A percentile compares a stretch with the other conserved stretches of the same genome.
phyloP scores from a whole-genome alignment of 768 basidiomycete genomes.

The Lactarius sanguifluus region DNA sequence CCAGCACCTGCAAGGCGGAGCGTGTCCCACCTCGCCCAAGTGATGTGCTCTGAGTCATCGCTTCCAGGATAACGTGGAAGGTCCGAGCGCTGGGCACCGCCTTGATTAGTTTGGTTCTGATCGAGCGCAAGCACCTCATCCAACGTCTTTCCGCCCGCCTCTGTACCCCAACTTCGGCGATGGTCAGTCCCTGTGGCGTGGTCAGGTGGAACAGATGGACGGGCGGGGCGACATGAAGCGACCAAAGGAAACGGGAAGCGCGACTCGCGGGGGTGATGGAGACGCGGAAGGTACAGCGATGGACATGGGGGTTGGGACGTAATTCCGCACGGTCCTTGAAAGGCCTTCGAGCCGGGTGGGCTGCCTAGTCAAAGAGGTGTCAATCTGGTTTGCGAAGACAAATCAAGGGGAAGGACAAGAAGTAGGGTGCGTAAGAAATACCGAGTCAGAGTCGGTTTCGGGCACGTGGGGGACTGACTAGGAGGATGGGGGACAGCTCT shows the following conservation, averaged over 20 bases:
- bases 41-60: slow-evolving; percentile 38
- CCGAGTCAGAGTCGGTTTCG: slow-evolving; percentile 3
- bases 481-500: background rate
- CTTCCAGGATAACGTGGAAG: slow-evolving; percentile 35
- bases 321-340: slow-evolving; percentile 53
- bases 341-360: slow-evolving; percentile 52
- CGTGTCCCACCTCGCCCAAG: slow-evolving; percentile 49
- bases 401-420: slow-evolving; percentile 2
- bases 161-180: slow-evolving; percentile 25
- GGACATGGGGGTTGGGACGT: slow-evolving; percentile 53
- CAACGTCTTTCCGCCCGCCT: slow-evolving; percentile 23
- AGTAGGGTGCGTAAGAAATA: slow-evolving; percentile 7
- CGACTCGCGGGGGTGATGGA: slow-evolving; percentile 51
- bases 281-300: slow-evolving; percentile 50
- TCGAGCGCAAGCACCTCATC: slow-evolving; percentile 34
- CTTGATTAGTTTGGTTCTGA: slow-evolving; percentile 20
- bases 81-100: slow-evolving; percentile 17
- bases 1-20: slow-evolving; percentile 27
- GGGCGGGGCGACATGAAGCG: slow-evolving; percentile 40
- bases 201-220: slow-evolving; percentile 23
- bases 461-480: background rate
- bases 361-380: slow-evolving; percentile 38
- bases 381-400: background rate
- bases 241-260: slow-evolving; percentile 50
- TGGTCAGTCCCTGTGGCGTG: background rate